Evolutionary conservation across 1,139 yeast genomes (phyloP), one percentile per base, ranked within the genome.

Genomic region (Diutina rugosa): DNA sequence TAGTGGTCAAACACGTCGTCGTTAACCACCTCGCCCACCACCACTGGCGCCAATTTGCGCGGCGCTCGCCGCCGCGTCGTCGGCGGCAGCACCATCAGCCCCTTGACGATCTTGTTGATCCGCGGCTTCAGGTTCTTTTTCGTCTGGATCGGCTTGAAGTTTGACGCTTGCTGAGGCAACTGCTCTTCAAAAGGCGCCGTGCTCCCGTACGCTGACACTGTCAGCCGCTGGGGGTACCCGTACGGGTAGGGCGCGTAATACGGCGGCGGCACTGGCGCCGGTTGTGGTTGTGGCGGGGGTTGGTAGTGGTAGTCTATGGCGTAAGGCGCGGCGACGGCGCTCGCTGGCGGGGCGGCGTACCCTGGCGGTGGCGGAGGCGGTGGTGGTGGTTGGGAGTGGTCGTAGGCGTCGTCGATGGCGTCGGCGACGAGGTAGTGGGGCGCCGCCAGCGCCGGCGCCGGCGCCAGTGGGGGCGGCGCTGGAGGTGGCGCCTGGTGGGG

Each of bases 101-200:
- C 59, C 48, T 56, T 54, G 30, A 56, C 56, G 32, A 73, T 64
- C 58, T 71, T 72, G 60, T 72, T 67, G 58, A 73, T 73, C 35
- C 76, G 62, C 1, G 78, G 78, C 46, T 68, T 66, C 16, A 69
- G 63, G 60, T 73, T 73, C 58, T 66, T 65, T 59, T 73, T 73
- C 10, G 77, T 72, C 53, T 69, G 70, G 6, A 65, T 69, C 6
- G 78, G 78, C 57, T 70, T 71, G 63, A 67, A 73, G 56, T 68
- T 57, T 7, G 51, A 26, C n/a, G 51, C 51, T 12, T 29, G 21
- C n/a, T 28, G 51, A 14, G 51, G 51, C n/a, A 29, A 14, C 4
- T 38, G 51, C 6, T 47, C 51, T 16, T 47, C 51, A n/a, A 5
- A 16, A 12, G 41, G n/a, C 41, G 41, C 41, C 41, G 41, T n/a